Evolutionary conservation across 2,329 filamentous ascomycete genomes (phyloP).

Genomic region (Parastagonospora nodorum): DNA sequence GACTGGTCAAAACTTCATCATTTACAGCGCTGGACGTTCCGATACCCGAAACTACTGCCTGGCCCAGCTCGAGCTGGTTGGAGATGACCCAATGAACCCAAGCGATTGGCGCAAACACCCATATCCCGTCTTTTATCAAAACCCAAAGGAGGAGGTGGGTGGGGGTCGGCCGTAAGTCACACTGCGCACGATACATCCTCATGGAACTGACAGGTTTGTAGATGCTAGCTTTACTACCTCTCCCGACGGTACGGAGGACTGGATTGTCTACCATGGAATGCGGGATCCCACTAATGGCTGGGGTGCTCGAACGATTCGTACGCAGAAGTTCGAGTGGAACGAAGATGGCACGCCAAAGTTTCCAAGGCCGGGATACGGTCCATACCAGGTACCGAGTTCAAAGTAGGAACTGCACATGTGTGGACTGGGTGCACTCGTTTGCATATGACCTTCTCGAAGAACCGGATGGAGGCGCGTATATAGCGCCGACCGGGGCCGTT

Average conservation of each 20-base stretch:
- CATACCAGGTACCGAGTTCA: conserved; percentile 43
- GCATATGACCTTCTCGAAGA: too few species aligned
- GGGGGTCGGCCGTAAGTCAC: conserved; percentile 49
- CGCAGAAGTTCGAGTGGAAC: conserved; percentile 57
- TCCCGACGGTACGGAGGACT: conserved; percentile 54
- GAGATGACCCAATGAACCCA: conserved; percentile 56
- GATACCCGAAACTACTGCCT: conserved; percentile 61
- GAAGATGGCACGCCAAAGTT: conserved; percentile 55
- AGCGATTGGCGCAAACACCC: conserved; percentile 56
- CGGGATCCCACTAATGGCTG: conserved; percentile 53
- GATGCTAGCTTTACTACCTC: conserved; percentile 57
- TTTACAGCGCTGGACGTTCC: conserved; percentile 56
- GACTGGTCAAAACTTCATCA: conserved; percentile 55
- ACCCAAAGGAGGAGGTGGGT: conserved; percentile 50
- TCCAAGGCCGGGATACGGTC: conserved; percentile 56
- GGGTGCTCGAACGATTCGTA: conserved; percentile 54
- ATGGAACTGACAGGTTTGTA: too few species aligned
- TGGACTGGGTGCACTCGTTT: too few species aligned
- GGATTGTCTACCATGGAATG: conserved; percentile 62
- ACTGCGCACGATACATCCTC: too few species aligned
- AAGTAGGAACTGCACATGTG: not conserved
- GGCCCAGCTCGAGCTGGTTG: conserved; percentile 56
- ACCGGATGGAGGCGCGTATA: too few species aligned
- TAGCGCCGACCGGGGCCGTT: too few species aligned
- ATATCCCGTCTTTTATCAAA: conserved; percentile 56